Evolutionary conservation across 140 eudicot species (phyloP), one percentile per base, ranked within the genome.

Genomic region (Cichorium intybus): DNA sequence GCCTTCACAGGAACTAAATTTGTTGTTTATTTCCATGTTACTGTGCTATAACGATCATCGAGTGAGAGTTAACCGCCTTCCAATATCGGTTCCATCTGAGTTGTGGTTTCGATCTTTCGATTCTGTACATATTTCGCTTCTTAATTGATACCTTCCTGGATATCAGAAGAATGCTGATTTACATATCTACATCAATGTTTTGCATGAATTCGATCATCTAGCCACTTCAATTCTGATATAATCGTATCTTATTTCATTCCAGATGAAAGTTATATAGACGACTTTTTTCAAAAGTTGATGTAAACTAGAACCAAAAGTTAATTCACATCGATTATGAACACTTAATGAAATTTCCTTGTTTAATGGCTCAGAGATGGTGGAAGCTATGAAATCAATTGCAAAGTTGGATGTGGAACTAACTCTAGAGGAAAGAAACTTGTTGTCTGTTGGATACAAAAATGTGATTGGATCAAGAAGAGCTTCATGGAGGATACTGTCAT

Each of bases 391-490:
- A 45, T 21, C 62, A 18, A 65, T 80, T 50, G 81, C 81, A n/a
- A 80, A 62, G 46, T 8, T 80, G 80, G 78, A 80, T 53, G 85
- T 69, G 43, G 85, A 80, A 59, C 63, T 80, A 72, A 80, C 78
- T 26, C 57, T 80, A 17, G 85, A 80, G 62, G 85, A 80, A 61
- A 70, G 85, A 60, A 80, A 75, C 64, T 48, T 80, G 52, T 60
- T 80, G 21, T 80, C 85, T 17, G 81, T 75, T 70, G 81, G 81
- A 22, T 80, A 80, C 47, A 80, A 80, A 69, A 75, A 80, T 60
- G 85, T 80, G 22, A 75, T 80, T 59, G 85, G 85, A 22, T 67
- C 81, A 56, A 53, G 81, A 75, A 70, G 85, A 70, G 85, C 75
- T 12, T 75, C 85, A 2, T 80, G 85, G 85, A 28, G 81, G 63